Base-by-base conservation (phyloP, 1,284 basidiomycete species). In the Fomitopsis schrenkii region DNA sequence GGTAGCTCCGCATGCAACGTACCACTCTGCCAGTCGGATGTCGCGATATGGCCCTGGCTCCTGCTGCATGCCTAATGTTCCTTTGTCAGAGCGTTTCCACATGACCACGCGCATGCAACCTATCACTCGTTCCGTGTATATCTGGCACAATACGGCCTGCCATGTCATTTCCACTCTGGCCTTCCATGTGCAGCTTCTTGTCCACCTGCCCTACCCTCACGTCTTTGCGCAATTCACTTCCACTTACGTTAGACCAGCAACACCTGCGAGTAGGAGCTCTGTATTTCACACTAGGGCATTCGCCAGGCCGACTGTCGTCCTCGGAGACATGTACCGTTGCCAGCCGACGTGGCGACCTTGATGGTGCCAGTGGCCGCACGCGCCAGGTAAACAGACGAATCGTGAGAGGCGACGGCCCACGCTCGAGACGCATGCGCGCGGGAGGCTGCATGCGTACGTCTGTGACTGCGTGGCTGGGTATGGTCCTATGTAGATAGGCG, bases 21-120 rank as follows among this genome's bases (percentile, higher is more conserved):
- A 0, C 95, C 94, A 0, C 91, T 87, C 74, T 94, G 90, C 94
- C 94, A 97, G 74, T 98, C 95, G 70, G 98, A 97, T 0, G 95
- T 94, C 1, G 94, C 93, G 17, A 96, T 85, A 76, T 98, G 95
- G 0, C 97, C 96, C 59, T 82, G 84, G 19, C 83, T 81, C 5
- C 94, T 0, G 93, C 94, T 57, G 97, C 74, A 74, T 95, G 90
- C 71, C 94, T 93, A 61, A 1, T 1, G 33, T 3, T 22, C 4
- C 5, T 14, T 26, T 45, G 50, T 62, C 3, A 60, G 26, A 35
- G 5, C 3, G 15, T 15, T 33, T 12, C 22, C 12, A 15, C 35
- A 22, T 17, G 17, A 40, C 3, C 8, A 6, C 40, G 2, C 36
- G 9, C 5, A 64, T 40, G 42, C 52, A 14, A 80, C 84, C 70